Evolutionary conservation across 768 basidiomycete genomes (phyloP).

Genomic region (Kwoniella botswanensis): DNA sequence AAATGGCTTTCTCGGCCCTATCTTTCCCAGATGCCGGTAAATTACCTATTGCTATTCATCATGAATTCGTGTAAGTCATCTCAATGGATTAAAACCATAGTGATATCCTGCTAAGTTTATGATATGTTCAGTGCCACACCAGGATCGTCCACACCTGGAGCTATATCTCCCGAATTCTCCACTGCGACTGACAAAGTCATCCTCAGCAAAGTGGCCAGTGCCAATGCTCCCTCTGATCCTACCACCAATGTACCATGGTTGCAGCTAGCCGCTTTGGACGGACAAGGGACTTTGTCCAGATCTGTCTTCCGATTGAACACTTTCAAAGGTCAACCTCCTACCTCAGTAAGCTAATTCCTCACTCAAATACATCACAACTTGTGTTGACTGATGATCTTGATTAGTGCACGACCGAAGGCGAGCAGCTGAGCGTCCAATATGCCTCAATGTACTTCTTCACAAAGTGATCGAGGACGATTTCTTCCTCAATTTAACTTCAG

Average conservation of each 20-base stretch:
- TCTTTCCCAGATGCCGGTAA: constrained; percentile 29
- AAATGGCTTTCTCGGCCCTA: constrained; percentile 66
- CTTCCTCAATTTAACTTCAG: too few species aligned
- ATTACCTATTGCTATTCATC: constrained; percentile 34
- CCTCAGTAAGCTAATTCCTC: constrained; percentile 42
- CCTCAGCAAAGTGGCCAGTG: constrained; percentile 14
- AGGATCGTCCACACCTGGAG: constrained; percentile 24
- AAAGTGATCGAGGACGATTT: constrained; percentile 13
- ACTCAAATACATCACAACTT: not conserved
- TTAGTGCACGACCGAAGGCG: constrained; percentile 58
- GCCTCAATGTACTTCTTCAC: constrained; percentile 53
- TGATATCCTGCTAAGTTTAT: not conserved
- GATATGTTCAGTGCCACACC: constrained; percentile 19
- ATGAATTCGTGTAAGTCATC: constrained; percentile 43
- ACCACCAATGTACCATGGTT: constrained; percentile 66
- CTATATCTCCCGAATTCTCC: constrained; percentile 42
- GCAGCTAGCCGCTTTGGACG: constrained; percentile 60
- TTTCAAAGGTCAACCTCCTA: constrained; percentile 65
- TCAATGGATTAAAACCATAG: not conserved
- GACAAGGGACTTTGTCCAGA: constrained; percentile 63
- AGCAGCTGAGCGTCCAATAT: constrained; percentile 47
- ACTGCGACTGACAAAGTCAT: constrained; percentile 25
- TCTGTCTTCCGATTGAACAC: constrained; percentile 66
- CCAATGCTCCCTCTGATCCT: constrained; percentile 30
- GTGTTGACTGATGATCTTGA: not conserved